phyloP scores from a whole-genome alignment of 306 rosid genomes.

The Prinsepia uniflora region DNA sequence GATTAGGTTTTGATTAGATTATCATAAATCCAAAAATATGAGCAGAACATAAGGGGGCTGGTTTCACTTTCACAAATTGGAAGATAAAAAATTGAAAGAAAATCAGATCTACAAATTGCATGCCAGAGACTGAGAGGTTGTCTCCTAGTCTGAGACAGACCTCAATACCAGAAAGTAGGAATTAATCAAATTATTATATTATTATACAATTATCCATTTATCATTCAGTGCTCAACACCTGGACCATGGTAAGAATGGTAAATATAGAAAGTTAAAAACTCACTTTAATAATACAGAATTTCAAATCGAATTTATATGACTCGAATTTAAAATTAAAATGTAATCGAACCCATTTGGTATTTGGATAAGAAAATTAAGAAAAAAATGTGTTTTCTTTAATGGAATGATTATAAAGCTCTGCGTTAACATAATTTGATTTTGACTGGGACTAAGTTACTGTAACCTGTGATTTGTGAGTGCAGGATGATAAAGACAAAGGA shows the following conservation, averaged over 20 bases:
- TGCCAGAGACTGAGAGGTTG: conserved; percentile 56
- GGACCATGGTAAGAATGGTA: no score
- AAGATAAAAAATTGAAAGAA: conserved; percentile 31
- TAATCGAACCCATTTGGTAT: no score
- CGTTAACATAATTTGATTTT: conserved; percentile 16
- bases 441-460: conserved; percentile 1
- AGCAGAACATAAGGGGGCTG: neutral
- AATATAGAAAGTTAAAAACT: no score
- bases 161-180: conserved; percentile 30
- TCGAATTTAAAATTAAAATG: no score
- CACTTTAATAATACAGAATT: no score
- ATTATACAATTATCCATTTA: conserved; percentile 1
- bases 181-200: conserved; percentile 9
- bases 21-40: conserved; percentile 9
- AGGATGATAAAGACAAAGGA: conserved; percentile 32
- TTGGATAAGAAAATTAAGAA: no score
- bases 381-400: no score
- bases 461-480: conserved; percentile 32
- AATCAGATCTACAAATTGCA: conserved; percentile 37
- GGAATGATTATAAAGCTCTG: neutral
- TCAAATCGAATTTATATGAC: no score
- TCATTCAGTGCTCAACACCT: conserved; percentile 8
- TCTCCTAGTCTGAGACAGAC: conserved; percentile 57
- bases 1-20: conserved; percentile 7
- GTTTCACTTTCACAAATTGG: conserved; percentile 6